Evolutionary conservation across 345 rosid species (phyloP), one percentile per base, ranked within the genome.

Genomic region (Xanthoceras sorbifolium): DNA sequence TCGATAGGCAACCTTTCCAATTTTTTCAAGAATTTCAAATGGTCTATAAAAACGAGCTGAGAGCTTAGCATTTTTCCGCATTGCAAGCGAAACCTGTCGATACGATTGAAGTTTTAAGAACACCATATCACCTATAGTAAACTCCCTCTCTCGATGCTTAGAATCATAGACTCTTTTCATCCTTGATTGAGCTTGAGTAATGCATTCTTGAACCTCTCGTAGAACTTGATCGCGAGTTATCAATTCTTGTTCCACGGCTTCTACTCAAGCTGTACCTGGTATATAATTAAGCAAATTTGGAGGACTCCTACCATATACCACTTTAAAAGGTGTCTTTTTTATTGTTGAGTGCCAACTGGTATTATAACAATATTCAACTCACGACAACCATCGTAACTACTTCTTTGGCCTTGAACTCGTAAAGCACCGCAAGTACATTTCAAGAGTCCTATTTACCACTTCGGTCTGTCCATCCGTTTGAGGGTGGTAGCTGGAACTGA

Each of bases 291-390:
- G 9, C 54, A 44, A 23, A 0, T 8, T 5, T 3, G 34, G 72
- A 9, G 55, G 32, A 42, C 57, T 26, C n/a, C n/a, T n/a, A n/a
- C n/a, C n/a, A n/a, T n/a, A n/a, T n/a, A n/a, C n/a, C n/a, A n/a
- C n/a, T n/a, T 42, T 10, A 14, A 69, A 69, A 3, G 72, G 59
- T 3, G 72, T 69, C 9, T n/a, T 69, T 1, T 42, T n/a, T 3
- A 69, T 9, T 9, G 22, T 20, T 9, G 29, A 40, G n/a, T 69
- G 72, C 72, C 29, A 29, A 52, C 64, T 69, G 1, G 34, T 69
- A 23, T 69, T 69, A 34, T 69, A 69, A 25, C 59, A 69, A 69
- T 38, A 69, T 25, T 69, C 72, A n/a, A 44, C 72, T 59, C 28
- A 44, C 6, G 72, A 69, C 11, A 29, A 26, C 72, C n/a, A 69